A percentile compares a stretch with the other conserved stretches of the same genome.
These are phyloP conservation scores for Prunus mira DNA, from an alignment of 306 rosid genomes.

Conservation along the genomic window DNA sequence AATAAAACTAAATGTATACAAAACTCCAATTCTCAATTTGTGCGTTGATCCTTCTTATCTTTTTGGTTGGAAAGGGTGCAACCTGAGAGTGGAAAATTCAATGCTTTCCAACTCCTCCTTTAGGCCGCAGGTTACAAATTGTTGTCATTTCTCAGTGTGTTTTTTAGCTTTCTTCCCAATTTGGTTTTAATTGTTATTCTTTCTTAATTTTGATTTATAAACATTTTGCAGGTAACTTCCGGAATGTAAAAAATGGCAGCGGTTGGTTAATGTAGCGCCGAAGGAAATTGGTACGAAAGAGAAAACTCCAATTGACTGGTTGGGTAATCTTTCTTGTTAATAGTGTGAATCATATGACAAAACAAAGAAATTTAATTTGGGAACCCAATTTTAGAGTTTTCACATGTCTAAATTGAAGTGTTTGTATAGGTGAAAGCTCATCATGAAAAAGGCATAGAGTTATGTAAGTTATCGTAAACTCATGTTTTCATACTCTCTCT, in stretches of 20 bases:
- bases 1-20: neutral
- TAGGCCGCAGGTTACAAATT: constrained; percentile 41
- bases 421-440: too few relatives aligned
- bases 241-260: constrained; percentile 39
- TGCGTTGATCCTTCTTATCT: neutral
- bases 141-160: neutral
- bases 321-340: neutral
- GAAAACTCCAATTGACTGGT: neutral
- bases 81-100: constrained; percentile 32
- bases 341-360: neutral
- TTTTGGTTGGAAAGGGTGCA: constrained; percentile 49
- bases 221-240: constrained; percentile 43
- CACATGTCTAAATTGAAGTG: too few relatives aligned
- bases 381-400: too few relatives aligned
- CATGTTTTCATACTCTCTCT: constrained; percentile 11
- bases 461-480: too few relatives aligned
- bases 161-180: neutral
- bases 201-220: neutral
- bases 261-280: constrained; percentile 78
- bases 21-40: neutral
- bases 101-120: constrained; percentile 33
- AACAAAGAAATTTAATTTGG: too few relatives aligned
- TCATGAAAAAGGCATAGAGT: too few relatives aligned
- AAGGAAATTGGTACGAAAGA: constrained; percentile 63
- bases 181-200: neutral